These are phyloP conservation scores for Eucalyptus cladocalyx DNA, from an alignment of 345 rosid genomes.

Conservation along the genomic window DNA sequence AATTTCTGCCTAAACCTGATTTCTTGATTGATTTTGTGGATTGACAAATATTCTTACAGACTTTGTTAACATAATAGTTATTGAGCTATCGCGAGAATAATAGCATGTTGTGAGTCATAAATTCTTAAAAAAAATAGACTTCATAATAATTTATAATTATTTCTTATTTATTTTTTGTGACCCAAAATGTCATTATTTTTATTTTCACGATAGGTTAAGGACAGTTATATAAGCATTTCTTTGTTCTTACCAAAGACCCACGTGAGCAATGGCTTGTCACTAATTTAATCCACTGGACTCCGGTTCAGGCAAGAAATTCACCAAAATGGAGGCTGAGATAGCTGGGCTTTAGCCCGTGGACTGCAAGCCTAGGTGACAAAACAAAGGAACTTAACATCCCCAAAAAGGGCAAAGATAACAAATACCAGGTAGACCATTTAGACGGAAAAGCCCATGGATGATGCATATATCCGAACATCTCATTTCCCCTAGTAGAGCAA, in stretches of 20 bases:
- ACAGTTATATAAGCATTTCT: too few relatives aligned
- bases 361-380: background rate
- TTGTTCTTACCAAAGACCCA: background rate
- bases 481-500: too few relatives aligned
- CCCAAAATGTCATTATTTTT: too few relatives aligned
- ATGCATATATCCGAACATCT: background rate
- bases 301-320: background rate
- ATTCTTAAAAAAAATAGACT: too few relatives aligned
- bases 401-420: background rate
- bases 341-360: background rate
- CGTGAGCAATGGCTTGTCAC: background rate
- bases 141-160: too few relatives aligned
- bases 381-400: background rate
- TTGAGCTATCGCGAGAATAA: too few relatives aligned
- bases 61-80: too few relatives aligned
- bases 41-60: background rate
- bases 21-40: background rate
- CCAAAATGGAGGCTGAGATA: background rate
- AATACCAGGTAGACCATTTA: background rate
- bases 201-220: too few relatives aligned
- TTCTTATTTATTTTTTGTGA: too few relatives aligned
- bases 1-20: background rate
- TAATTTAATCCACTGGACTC: background rate
- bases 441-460: background rate
- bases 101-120: too few relatives aligned